Base-by-base conservation (phyloP, 345 rosid species). In the Salix dunnii region DNA sequence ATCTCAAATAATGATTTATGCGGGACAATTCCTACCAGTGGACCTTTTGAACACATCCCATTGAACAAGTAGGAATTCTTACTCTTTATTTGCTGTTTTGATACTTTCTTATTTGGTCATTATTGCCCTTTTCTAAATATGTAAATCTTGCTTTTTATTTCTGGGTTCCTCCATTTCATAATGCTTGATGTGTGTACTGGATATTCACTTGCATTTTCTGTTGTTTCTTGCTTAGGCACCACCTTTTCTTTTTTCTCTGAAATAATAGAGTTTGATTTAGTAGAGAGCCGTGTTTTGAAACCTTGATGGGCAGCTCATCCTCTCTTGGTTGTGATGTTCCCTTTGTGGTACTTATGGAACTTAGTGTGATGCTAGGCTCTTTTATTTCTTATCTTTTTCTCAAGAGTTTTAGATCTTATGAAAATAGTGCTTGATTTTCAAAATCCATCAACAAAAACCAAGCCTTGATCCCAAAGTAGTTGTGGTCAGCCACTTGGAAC, bases 11-110 rank as follows among this genome's bases (percentile, higher is more conserved):
- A 96, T 87, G 82, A 93, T 86, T 79, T 96, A 49, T 96, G 99
- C 78, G 99, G 99, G 81, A 93, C 99, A 71, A 93, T 96, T 85
- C 98, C 99, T 78, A 86, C 98, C 62, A 83, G 60, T 7, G 98
- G 99, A 58, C 94, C 99, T 67, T 96, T 96, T 80, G 87, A 86
- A 83, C 97, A 84, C 85, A 89, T 95, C 78, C 96, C 99, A 62
- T 49, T 90, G 74, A 87, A 84, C 87, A 95, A 95, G 99, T 95
- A 89, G 77, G 91, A 71, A 76, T 12, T 48, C 60, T 53, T 36
- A 28, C 12, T 74, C 60, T 33, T 6, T 76, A n/a, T 62, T 23
- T 4, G 13, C 18, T 18, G 49, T 23, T 21, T 20, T 5, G 1
- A 43, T 12, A 11, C 23, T 58, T 58, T 58, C 28, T 2, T n/a